Percentiles rank a stretch among this genome's conserved stretches.
These are phyloP conservation scores for Schizochytrium sp. DNA, from an alignment of 108 stramenopile species.

Conservation along the genomic window DNA sequence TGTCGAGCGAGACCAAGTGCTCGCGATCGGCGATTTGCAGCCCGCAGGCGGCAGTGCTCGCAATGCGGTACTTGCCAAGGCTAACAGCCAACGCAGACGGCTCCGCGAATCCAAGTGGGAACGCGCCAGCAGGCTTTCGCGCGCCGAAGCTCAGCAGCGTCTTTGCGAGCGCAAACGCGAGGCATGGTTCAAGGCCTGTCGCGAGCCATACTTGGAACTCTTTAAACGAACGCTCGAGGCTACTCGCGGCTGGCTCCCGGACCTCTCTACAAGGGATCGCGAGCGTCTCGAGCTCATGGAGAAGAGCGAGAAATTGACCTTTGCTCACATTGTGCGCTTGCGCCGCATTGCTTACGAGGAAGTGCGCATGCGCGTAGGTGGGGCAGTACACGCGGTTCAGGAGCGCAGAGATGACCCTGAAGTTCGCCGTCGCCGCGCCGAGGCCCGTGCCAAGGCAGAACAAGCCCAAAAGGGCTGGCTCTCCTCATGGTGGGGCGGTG, in stretches of 20 bases:
- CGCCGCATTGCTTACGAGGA: neutral
- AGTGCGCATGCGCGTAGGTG: neutral
- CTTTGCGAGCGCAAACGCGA: neutral
- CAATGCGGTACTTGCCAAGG: neutral
- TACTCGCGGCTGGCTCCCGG: neutral
- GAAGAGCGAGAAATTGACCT: neutral
- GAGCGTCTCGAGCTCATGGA: neutral
- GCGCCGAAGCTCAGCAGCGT: neutral
- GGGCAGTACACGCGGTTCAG: neutral
- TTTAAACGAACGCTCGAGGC: slow-evolving; percentile 5
- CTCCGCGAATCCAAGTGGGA: neutral
- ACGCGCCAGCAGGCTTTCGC: neutral
- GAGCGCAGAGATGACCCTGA: neutral
- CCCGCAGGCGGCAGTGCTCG: neutral
- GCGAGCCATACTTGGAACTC: neutral
- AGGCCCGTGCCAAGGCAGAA: neutral
- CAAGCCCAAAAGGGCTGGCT: slow-evolving; percentile 14
- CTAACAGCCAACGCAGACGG: neutral
- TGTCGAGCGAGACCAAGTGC: neutral
- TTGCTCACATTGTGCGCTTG: neutral
- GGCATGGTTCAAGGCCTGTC: neutral
- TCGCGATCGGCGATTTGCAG: neutral
- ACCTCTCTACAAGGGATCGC: neutral
- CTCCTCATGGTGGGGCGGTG: slow-evolving; percentile 1
- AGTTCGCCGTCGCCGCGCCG: neutral